These are phyloP conservation scores for Epichloe bromicola DNA, from an alignment of 2,329 filamentous ascomycete species.

Conservation along the genomic window DNA sequence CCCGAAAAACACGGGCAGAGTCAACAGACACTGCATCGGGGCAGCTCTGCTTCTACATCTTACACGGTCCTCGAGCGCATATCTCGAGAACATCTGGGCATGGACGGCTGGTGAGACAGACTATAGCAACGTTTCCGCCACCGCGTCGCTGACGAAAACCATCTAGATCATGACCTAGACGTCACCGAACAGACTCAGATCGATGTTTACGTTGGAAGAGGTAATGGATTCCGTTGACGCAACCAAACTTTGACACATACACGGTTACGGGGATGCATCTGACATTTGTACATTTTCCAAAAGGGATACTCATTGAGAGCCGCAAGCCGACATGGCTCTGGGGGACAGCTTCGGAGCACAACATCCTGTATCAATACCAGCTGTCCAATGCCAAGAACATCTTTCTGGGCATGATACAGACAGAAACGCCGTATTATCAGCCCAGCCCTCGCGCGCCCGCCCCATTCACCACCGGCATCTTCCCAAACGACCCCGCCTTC, in stretches of 20 bases:
- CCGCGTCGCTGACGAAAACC: background rate
- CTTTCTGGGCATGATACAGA: conserved; percentile 50
- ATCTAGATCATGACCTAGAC: background rate
- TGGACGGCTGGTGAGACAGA: conserved; percentile 52
- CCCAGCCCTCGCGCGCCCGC: conserved; percentile 10
- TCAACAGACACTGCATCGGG: conserved; percentile 41
- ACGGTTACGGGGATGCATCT: too few species aligned
- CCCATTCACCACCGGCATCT: conserved; percentile 8
- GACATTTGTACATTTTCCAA: background rate
- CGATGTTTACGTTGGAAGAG: conserved; percentile 22
- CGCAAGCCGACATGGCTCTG: conserved; percentile 18
- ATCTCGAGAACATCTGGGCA: conserved; percentile 43
- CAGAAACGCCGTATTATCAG: conserved; percentile 38
- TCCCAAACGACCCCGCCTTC: conserved; percentile 1
- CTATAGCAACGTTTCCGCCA: too few species aligned
- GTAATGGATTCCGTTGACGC: conserved; percentile 7
- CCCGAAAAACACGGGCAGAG: conserved; percentile 8
- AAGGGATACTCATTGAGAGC: conserved; percentile 14
- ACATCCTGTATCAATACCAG: conserved; percentile 35
- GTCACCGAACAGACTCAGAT: conserved; percentile 13
- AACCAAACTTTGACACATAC: too few species aligned
- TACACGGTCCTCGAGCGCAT: conserved; percentile 31
- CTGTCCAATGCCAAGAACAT: conserved; percentile 32
- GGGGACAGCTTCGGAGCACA: conserved; percentile 29
- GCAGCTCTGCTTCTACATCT: conserved; percentile 41